Evolutionary conservation across 768 basidiomycete genomes (phyloP), one percentile per base, ranked within the genome.

Genomic region (Porpolomopsis calyptriformis): DNA sequence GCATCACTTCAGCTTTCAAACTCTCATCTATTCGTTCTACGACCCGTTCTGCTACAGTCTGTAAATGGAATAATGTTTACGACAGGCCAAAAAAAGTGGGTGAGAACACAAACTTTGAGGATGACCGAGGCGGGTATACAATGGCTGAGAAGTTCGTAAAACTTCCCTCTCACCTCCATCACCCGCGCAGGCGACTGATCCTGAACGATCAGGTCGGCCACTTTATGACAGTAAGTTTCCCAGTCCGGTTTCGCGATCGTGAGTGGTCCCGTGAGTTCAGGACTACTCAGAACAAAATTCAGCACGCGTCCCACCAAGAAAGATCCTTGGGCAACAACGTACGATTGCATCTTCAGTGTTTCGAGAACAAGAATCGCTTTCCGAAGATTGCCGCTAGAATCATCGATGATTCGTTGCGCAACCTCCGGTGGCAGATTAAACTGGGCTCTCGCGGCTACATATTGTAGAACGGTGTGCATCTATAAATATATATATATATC

Each of bases 231-330:
- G 60, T 96, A 99, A 9, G 85, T 87, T 63, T 99, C 96, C 96
- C 96, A 99, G 58, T 99, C 96, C n/a, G 96, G 92, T 64, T 97
- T 92, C 11, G 92, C 90, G 47, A 94, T 90, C 26, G 75, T 72
- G 47, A 91, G 64, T 31, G 84, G 67, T 25, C 86, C 85, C 4
- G 79, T 75, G 31, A 94, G 71, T 60, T 91, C 86, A n/a, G 87
- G 85, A 46, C 87, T 90, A 55, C 10, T 38, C 40, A 29, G 44
- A 7, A 42, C 45, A 29, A n/a, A n/a, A n/a, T n/a, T n/a, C n/a
- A n/a, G n/a, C n/a, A n/a, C n/a, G n/a, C n/a, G n/a, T n/a, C n/a
- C n/a, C n/a, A n/a, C n/a, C n/a, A n/a, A n/a, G n/a, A n/a, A n/a
- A n/a, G n/a, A n/a, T n/a, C n/a, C n/a, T n/a, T n/a, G 22, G 14